These are phyloP conservation scores for Penicillium odoratum DNA, from an alignment of 495 filamentous ascomycete species.

Conservation along the genomic window DNA sequence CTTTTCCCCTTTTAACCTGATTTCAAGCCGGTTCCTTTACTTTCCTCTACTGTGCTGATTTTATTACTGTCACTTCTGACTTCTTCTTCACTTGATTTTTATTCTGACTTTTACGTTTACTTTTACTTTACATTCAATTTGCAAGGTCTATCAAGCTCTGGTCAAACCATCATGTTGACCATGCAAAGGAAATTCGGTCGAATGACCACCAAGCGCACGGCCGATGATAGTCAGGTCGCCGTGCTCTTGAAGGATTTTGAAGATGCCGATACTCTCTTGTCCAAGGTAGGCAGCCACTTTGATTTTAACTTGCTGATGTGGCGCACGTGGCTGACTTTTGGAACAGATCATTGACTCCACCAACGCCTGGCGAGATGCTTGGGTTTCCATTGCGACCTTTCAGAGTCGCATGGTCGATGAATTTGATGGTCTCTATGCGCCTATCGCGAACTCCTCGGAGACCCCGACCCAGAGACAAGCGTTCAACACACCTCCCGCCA, in stretches of 20 bases:
- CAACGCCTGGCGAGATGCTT: slow-evolving; percentile 82
- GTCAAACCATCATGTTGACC: slow-evolving; percentile 65
- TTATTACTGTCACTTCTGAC: neutral
- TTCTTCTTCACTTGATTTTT: neutral
- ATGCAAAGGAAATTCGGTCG: slow-evolving; percentile 76
- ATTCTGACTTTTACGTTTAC: neutral
- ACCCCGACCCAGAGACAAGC: slow-evolving; percentile 51
- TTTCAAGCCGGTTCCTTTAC: neutral
- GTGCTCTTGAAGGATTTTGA: slow-evolving; percentile 80
- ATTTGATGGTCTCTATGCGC: slow-evolving; percentile 78
- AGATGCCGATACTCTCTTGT: slow-evolving; percentile 76
- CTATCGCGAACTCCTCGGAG: slow-evolving; percentile 68
- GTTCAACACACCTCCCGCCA: slow-evolving; percentile 59
- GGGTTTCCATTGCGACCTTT: slow-evolving; percentile 70
- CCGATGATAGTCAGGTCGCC: slow-evolving; percentile 76
- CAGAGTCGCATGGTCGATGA: slow-evolving; percentile 70
- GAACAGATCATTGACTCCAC: slow-evolving; percentile 76
- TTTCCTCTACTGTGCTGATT: neutral
- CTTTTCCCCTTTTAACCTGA: slow-evolving; percentile 8
- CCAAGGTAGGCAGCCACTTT: slow-evolving; percentile 52
- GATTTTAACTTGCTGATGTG: slow-evolving; percentile 7
- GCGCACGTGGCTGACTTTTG: slow-evolving; percentile 6
- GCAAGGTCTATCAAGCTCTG: neutral
- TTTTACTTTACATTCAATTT: neutral
- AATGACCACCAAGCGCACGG: slow-evolving; percentile 62